Base-by-base conservation (phyloP, 164 flowering plant species). In the Chimonanthus salicifolius region DNA sequence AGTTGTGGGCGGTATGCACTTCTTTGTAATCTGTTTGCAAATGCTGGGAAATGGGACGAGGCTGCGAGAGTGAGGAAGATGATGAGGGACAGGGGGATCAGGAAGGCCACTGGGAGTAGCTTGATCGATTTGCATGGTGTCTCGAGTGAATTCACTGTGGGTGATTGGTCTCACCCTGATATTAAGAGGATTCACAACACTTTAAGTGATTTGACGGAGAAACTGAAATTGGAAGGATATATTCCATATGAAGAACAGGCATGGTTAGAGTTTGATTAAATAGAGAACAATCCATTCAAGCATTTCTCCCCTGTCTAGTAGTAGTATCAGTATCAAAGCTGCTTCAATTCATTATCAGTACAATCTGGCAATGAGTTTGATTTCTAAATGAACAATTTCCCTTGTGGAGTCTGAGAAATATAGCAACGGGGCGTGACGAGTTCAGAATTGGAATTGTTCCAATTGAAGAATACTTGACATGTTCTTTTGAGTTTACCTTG, bases 51-150 rank as follows among this genome's bases (percentile, higher is more conserved):
- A 15, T 66, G 73, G 78, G 20, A 45, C 11, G 77, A 20, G 33
- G 33, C 33, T 33, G 33, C 33, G 33, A 33, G 33, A 1, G 33
- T 33, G 33, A 33, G 33, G 33, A 70, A 48, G 58, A 11, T 45
- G 45, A 58, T 74, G 73, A 70, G 58, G 45, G 69, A 63, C 3
- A 69, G 18, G 49, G 72, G 72, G 3, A 33, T 69, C 9, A 48
- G 43, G 45, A 69, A 75, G 46, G 21, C 44, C 2, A 68, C 72
- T 46, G 73, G 77, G n/a, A 62, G 49, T 70, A 75, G 73, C 8
- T 7, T 51, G 49, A 70, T 75, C 7, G 69, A 70, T 21, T 48
- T 72, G 49, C 43, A 72, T 3, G 69, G 74, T n/a, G 66, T 13
- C 4, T 15, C 51, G 18, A 48, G 49, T 49, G 69, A 74, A 67